Conservation (phyloP, 1,284 basidiomycete genomes). For the Termitomyces sp. region DNA sequence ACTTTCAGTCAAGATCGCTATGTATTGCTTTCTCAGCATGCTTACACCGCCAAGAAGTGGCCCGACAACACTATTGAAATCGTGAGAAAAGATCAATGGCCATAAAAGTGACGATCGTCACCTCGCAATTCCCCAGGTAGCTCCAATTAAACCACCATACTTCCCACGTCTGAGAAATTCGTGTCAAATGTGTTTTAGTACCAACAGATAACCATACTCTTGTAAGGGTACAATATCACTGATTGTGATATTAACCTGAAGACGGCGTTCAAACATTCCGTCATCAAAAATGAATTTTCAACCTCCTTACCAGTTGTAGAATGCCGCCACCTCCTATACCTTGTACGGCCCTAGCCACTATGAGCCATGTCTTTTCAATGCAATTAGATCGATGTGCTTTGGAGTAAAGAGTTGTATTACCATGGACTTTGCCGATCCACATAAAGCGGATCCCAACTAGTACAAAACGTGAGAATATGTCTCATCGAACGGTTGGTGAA, state of each 20-base stretch:
- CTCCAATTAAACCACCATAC: constrained; percentile 68
- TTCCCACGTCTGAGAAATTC: constrained; percentile 58
- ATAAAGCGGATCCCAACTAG: constrained; percentile 74
- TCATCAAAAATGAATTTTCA: neutral
- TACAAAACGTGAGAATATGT: neutral
- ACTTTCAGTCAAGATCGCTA: constrained; percentile 8
- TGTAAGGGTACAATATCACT: constrained; percentile 76
- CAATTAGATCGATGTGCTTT: neutral
- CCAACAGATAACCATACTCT: constrained; percentile 45
- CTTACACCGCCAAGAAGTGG: constrained; percentile 71
- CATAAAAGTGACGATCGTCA: constrained; percentile 15
- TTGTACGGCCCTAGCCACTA: constrained; percentile 73
- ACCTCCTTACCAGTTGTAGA: constrained; percentile 41
- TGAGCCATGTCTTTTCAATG: constrained; percentile 50
- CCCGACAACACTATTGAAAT: constrained; percentile 55
- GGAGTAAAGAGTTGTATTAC: constrained; percentile 25
- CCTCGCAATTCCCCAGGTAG: constrained; percentile 78
- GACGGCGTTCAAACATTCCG: neutral
- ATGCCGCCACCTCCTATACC: constrained; percentile 82
- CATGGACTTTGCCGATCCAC: constrained; percentile 78
- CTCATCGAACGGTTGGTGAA: neutral
- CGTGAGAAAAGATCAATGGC: constrained; percentile 2
- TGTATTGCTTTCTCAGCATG: constrained; percentile 6
- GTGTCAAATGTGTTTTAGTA: neutral
- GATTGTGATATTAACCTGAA: constrained; percentile 62